A percentile compares a stretch with the other conserved stretches of the same genome.
phyloP scores from a whole-genome alignment of 768 basidiomycete genomes.

The Auriscalpium microsporum region DNA sequence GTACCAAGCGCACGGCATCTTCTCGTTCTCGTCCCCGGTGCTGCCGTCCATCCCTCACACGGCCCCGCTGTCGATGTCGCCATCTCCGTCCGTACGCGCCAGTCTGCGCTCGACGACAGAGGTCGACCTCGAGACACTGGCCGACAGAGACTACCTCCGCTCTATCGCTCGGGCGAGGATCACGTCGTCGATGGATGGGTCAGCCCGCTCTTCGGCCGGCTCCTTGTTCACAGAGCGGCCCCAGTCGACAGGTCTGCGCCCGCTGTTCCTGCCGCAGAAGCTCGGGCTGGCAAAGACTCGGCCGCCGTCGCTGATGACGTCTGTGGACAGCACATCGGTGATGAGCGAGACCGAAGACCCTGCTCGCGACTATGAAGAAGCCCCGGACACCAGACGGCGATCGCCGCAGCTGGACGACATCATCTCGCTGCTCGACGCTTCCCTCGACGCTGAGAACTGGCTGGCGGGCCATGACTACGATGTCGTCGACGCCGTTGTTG shows the following conservation, averaged over 20 bases:
- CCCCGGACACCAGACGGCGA: background rate
- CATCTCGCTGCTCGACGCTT: conserved; percentile 6
- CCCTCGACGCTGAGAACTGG: background rate
- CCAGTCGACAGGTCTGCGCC: conserved; percentile 12
- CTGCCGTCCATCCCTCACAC: background rate
- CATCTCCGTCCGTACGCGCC: background rate
- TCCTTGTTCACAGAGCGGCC: background rate
- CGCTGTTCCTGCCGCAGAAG: conserved; percentile 18
- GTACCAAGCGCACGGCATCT: background rate
- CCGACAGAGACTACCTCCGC: conserved; percentile 4
- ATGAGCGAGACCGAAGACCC: background rate
- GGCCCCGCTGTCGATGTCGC: background rate
- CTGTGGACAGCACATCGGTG: background rate
- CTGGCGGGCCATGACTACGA: conserved; percentile 6
- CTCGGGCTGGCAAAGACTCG: conserved; percentile 6
- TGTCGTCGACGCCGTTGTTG: background rate
- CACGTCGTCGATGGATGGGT: background rate
- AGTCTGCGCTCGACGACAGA: background rate
- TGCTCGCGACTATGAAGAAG: background rate
- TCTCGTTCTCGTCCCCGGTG: background rate
- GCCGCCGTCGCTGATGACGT: background rate
- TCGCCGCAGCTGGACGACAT: conserved; percentile 9
- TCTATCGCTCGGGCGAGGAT: conserved; percentile 2
- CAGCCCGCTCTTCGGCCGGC: background rate
- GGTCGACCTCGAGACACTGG: background rate